These are phyloP conservation scores for Fusarium gaditjirri DNA, from an alignment of 2,329 filamentous ascomycete species.

Conservation along the genomic window DNA sequence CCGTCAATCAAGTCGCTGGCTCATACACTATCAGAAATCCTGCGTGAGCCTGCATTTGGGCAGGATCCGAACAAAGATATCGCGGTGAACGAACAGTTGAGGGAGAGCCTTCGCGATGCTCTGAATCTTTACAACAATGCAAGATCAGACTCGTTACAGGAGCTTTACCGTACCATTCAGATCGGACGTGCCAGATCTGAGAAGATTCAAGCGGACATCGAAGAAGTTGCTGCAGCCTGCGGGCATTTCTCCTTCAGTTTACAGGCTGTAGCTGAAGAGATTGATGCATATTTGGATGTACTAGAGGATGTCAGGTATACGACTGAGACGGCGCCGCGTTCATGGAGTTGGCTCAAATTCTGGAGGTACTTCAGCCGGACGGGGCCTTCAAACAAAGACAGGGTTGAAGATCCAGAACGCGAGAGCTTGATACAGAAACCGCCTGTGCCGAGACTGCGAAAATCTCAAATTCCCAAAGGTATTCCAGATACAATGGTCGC, in stretches of 20 bases:
- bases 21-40: constrained; percentile 87
- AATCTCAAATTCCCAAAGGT: constrained; percentile 65
- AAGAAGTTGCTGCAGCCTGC: constrained; percentile 97
- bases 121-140: constrained; percentile 81
- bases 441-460: constrained; percentile 59
- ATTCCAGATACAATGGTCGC: constrained; percentile 65
- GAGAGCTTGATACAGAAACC: constrained; percentile 54
- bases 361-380: constrained; percentile 62
- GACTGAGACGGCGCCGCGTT: constrained; percentile 68
- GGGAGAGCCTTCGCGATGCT: constrained; percentile 82
- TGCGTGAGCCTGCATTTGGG: constrained; percentile 87
- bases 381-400: constrained; percentile 9
- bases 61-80: constrained; percentile 74
- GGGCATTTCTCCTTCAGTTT: constrained; percentile 96
- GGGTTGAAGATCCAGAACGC: constrained; percentile 54
- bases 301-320: constrained; percentile 85
- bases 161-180: constrained; percentile 84
- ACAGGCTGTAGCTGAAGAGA: constrained; percentile 89
- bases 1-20: constrained; percentile 97
- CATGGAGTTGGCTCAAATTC: constrained; percentile 88
- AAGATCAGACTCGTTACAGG: constrained; percentile 77
- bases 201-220: constrained; percentile 88
- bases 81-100: constrained; percentile 81
- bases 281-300: constrained; percentile 83
- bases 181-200: constrained; percentile 74